These are phyloP conservation scores for Juglanconis sp. DNA, from an alignment of 2,329 filamentous ascomycete species.

Conservation along the genomic window DNA sequence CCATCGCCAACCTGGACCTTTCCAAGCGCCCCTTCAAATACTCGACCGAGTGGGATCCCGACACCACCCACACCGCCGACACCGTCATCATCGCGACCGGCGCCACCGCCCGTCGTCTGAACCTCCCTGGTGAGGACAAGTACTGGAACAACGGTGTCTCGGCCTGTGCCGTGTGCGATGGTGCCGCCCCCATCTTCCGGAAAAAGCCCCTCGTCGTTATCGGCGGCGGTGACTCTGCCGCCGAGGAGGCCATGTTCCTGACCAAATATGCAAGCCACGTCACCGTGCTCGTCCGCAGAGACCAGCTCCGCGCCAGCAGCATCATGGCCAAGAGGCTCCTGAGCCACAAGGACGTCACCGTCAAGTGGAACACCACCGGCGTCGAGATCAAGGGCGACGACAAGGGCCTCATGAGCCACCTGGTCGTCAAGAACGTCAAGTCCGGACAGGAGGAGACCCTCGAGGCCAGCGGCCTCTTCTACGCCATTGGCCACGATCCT, in stretches of 20 bases:
- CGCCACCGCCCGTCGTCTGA: constrained; percentile 81
- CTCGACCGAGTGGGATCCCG: constrained; percentile 85
- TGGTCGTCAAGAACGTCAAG: constrained; percentile 76
- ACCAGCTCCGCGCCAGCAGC: constrained; percentile 81
- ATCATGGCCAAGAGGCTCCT: constrained; percentile 88
- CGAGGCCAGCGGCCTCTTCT: constrained; percentile 90
- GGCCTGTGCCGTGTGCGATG: constrained; percentile 96
- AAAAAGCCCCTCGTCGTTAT: constrained; percentile 96
- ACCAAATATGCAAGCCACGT: constrained; percentile 97
- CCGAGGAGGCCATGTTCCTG: constrained; percentile 94
- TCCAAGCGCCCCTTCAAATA: constrained; percentile 83
- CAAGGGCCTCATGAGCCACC: constrained; percentile 81
- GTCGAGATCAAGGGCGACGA: constrained; percentile 82
- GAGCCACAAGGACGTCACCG: constrained; percentile 82
- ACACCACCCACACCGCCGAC: constrained; percentile 82
- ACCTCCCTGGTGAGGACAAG: constrained; percentile 82
- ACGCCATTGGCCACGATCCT: constrained; percentile 94
- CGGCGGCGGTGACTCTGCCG: constrained; percentile 92
- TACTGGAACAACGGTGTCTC: constrained; percentile 98
- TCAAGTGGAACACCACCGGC: constrained; percentile 79
- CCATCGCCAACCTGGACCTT: constrained; percentile 83
- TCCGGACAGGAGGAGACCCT: constrained; percentile 79
- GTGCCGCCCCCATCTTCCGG: constrained; percentile 93
- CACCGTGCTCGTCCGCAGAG: constrained; percentile 85
- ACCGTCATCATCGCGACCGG: constrained; percentile 92